Percentiles rank a stretch among this genome's conserved stretches.
These are phyloP conservation scores for Phytophthora cryptogea DNA, from an alignment of 352 stramenopile genomes.

Conservation along the genomic window DNA sequence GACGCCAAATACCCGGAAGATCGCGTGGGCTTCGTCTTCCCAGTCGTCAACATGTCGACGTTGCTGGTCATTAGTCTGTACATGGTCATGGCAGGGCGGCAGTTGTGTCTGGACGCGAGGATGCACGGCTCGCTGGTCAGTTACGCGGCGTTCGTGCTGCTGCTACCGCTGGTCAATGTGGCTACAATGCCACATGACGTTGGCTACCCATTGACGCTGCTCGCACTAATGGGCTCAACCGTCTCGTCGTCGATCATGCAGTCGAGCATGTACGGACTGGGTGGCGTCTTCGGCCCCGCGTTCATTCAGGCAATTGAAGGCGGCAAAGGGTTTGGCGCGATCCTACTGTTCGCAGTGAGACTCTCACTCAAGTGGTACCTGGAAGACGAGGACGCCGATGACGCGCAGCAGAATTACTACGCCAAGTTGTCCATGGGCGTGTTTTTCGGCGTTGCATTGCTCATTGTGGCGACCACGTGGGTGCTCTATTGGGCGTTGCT, in stretches of 20 bases:
- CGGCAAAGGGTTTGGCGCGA: conserved; percentile 77
- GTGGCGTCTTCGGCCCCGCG: conserved; percentile 72
- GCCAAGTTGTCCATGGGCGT: conserved; percentile 57
- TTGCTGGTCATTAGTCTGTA: conserved; percentile 78
- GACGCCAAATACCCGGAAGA: conserved; percentile 61
- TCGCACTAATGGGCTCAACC: conserved; percentile 67
- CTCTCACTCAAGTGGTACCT: conserved; percentile 65
- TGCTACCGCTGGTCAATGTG: conserved; percentile 69
- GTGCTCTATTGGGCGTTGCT: conserved; percentile 54
- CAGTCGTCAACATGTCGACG: conserved; percentile 86
- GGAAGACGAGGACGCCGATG: conserved; percentile 14
- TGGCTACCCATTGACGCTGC: conserved; percentile 62
- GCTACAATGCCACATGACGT: conserved; percentile 43
- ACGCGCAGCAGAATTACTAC: conserved; percentile 16
- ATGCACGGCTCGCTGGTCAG: conserved; percentile 58
- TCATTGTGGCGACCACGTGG: conserved; percentile 60
- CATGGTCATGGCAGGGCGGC: conserved; percentile 75
- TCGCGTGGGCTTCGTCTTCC: conserved; percentile 79
- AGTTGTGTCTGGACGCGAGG: conserved; percentile 58
- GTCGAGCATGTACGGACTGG: conserved; percentile 74
- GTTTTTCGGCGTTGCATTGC: conserved; percentile 69
- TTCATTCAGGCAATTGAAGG: conserved; percentile 84
- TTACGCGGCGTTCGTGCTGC: conserved; percentile 61
- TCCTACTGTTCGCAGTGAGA: conserved; percentile 69
- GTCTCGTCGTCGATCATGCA: conserved; percentile 72